Base-by-base conservation (phyloP, 179 eudicot species). In the Carnegiea gigantea region DNA sequence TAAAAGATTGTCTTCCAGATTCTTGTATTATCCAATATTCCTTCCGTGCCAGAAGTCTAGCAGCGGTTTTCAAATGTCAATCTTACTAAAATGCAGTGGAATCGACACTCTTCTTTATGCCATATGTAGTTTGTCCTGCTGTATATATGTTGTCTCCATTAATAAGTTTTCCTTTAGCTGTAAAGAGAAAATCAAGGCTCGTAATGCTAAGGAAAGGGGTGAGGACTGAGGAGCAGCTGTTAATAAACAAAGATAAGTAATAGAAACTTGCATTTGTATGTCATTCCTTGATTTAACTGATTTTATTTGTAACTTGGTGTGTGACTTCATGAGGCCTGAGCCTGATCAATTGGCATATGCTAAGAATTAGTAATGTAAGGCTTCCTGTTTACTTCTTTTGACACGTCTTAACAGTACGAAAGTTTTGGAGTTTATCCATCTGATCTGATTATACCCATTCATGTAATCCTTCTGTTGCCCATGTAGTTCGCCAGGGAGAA, bases 401-500 rank as follows among this genome's bases (percentile, higher is more conserved):
- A 54, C 51, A 23, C 30, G 12, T 71, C 62, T 73, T 80, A 77
- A 77, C 44, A 73, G 67, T 62, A 21, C 28, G n/a, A 62, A 65
- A 60, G 65, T 73, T 33, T 78, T 23, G n/a, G 3, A 26, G 36
- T 46, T 73, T 73, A 46, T 33, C 36, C 36, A 33, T 33, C 36
- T 33, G 38, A 75, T 54, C 36, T 68, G 48, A 60, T 53, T 70
- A 23, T 43, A 21, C 54, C 30, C 21, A 75, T 70, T 74, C 13
- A 36, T 18, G 64, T 67, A 68, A 21, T 23, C 21, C 59, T 49
- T 53, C 9, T 62, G 46, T 74, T 73, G 24, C 48, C 38, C 15
- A 73, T 88, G 64, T 84, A 94, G 98, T 87, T 93, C 78, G 89
- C 91, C 40, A 87, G 81, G 86, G 95, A 93, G 86, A 91, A 89